Percentiles rank a stretch among this genome's conserved stretches.
Conservation (phyloP, 805 yeast genomes). For the Candida takata region DNA sequence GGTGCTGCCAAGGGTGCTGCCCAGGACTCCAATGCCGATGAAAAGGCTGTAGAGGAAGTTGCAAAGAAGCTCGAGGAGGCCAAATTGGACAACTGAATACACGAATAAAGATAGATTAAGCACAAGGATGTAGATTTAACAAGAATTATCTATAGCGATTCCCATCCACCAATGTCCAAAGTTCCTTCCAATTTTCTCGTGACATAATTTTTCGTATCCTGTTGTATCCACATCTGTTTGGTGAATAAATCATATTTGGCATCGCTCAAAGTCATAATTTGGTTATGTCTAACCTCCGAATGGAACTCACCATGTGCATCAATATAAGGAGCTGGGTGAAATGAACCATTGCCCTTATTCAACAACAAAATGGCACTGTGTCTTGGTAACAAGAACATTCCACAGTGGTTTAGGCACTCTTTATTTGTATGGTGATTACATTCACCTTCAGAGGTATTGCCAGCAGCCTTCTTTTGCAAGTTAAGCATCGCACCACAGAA, state of each 20-base stretch:
- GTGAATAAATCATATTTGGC: slow-evolving; percentile 60
- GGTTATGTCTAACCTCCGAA: slow-evolving; percentile 60
- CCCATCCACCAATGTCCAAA: slow-evolving; percentile 95
- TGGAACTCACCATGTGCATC: slow-evolving; percentile 85
- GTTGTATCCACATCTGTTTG: slow-evolving; percentile 67
- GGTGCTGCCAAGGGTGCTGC: too few species aligned
- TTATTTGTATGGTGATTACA: slow-evolving; percentile 65
- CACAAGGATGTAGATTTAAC: neutral
- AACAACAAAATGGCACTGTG: slow-evolving; percentile 58
- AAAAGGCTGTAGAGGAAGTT: slow-evolving; percentile 24
- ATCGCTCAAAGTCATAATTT: slow-evolving; percentile 61
- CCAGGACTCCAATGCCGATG: slow-evolving; percentile 23
- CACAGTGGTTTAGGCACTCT: slow-evolving; percentile 61
- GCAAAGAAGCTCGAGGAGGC: slow-evolving; percentile 34
- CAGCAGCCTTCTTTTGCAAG: slow-evolving; percentile 55
- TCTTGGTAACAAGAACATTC: slow-evolving; percentile 67
- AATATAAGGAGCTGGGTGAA: slow-evolving; percentile 74
- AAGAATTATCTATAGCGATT: slow-evolving; percentile 45
- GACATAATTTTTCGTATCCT: slow-evolving; percentile 68
- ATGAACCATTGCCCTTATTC: slow-evolving; percentile 75
- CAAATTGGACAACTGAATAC: slow-evolving; percentile 24
- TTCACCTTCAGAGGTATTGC: slow-evolving; percentile 52
- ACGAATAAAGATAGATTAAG: neutral
- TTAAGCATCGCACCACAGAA: slow-evolving; percentile 69
- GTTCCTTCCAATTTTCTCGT: slow-evolving; percentile 75